Base-by-base conservation (phyloP, 2,329 filamentous ascomycete genomes). In the Scedosporium aurantiacum region DNA sequence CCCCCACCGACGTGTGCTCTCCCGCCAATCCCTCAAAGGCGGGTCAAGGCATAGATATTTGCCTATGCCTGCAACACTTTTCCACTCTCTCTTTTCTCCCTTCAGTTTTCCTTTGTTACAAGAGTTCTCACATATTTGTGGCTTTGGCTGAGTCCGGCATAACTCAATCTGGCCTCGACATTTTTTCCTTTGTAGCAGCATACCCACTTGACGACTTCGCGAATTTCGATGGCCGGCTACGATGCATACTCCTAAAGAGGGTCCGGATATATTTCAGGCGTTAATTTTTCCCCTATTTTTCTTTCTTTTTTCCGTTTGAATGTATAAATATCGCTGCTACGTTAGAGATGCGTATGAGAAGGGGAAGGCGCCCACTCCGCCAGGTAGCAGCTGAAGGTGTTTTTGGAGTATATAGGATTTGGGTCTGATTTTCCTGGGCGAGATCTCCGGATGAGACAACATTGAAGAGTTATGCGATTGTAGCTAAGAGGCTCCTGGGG, bases 1-100 rank as follows among this genome's bases (percentile, higher is more conserved):
- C 82, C 82, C 5, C 82, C 82, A 4, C 82, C 82, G 25, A 82
- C 73, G 10, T 78, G 77, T 64, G 80, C 81, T 14, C 73, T 84
- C 23, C 82, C 82, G 18, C 81, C 82, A 0, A 74, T 83, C 45
- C 81, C 80, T 4, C 70, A 67, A 52, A 74, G 71, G 37, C 60
- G 60, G 10, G 52, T 57, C 60, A 47, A 57, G 50, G 28, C 28
- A 16, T 61, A 57, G 27, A 10, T 6, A 8, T 10, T 14, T 14
- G n/a, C 43, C 16, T 4, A 50, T 8, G 2, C 7, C 25, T 7
- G n/a, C 27, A 10, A 23, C 45, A 14, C 6, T 37, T 40, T 37
- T 32, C 5, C 27, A 8, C n/a, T 37, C 37, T 47, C 18, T 10
- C 40, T 41, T 18, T 41, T 40, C 37, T 27, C 37, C 18, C 37